A percentile compares a stretch with the other conserved stretches of the same genome.
phyloP scores from a whole-genome alignment of 176 grass and related monocot species.

The Thinopyrum elongatum region DNA sequence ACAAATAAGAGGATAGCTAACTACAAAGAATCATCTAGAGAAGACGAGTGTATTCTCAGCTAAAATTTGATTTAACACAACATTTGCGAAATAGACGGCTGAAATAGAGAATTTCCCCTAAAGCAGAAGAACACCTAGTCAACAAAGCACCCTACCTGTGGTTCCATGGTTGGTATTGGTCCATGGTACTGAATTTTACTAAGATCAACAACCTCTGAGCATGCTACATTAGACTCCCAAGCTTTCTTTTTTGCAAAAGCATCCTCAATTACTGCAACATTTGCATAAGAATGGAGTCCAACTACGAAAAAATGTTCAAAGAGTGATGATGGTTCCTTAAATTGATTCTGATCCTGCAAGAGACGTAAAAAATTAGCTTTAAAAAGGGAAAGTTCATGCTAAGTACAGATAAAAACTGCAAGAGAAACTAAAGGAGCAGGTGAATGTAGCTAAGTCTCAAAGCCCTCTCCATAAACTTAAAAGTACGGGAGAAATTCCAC shows the following conservation, averaged over 20 bases:
- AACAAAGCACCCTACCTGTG: conserved; percentile 69
- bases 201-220: conserved; percentile 67
- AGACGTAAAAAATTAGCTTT: conserved; percentile 12
- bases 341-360: conserved; percentile 68
- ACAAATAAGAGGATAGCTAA: neutral
- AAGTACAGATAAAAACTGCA: conserved; percentile 17
- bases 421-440: conserved; percentile 3
- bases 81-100: neutral
- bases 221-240: conserved; percentile 71
- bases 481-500: neutral
- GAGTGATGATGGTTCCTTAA: conserved; percentile 59
- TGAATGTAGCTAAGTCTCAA: neutral
- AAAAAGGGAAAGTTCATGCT: neutral
- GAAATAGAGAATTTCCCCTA: neutral
- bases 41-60: neutral
- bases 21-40: neutral
- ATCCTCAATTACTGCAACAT: conserved; percentile 82
- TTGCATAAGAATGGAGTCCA: conserved; percentile 93
- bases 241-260: conserved; percentile 93
- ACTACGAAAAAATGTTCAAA: conserved; percentile 92
- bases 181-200: conserved; percentile 69
- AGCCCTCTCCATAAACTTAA: neutral
- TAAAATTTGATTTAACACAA: conserved; percentile 2
- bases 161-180: conserved; percentile 72
- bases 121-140: conserved; percentile 7